Evolutionary conservation across 148 eudicot genomes (phyloP), one percentile per base, ranked within the genome.

Genomic region (Vaccinium darrowii): DNA sequence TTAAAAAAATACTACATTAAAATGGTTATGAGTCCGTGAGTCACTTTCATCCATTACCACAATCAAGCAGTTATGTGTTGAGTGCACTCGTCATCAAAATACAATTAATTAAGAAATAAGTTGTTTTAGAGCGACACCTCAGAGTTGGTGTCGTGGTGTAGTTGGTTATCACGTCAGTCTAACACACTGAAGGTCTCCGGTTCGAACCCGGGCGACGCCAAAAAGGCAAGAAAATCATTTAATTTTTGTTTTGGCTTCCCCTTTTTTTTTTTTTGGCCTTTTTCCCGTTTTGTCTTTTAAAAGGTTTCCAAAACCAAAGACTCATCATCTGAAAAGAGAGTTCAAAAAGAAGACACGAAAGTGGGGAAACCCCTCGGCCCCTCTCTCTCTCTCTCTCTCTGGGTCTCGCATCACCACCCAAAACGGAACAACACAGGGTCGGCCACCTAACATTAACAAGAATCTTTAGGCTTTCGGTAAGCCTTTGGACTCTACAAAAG

Each of bases 121-220:
- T 43, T 43, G 6, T 4, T 43, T 43, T 4, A 43, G 47, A 43
- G 47, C 0, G 47, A 4, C 47, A 4, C 23, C 30, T 4, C 13
- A 65, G 23, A 23, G 30, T 23, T 7, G 95, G 98, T 95, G 84
- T 95, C 97, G 95, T 93, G 97, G 98, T 92, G 98, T 91, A 94
- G 98, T 92, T 94, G 97, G 95, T 95, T 93, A 94, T 94, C 96
- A 93, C 94, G 94, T 95, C 98, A 92, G 97, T 94, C 97, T 92
- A 94, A 93, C 97, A 95, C 97, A 93, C 97, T 91, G 95, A 93
- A 92, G 98, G 96, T 94, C 98, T 91, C 96, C 98, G 95, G 98
- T 93, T 92, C 95, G 82, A 95, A 74, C 79, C 94, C 95, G 95
- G 96, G 94, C 95, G 97, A 93, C 87, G 94, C 96, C 96, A 93